phyloP scores from a whole-genome alignment of 805 yeast species.

The Metschnikowia sp. region DNA sequence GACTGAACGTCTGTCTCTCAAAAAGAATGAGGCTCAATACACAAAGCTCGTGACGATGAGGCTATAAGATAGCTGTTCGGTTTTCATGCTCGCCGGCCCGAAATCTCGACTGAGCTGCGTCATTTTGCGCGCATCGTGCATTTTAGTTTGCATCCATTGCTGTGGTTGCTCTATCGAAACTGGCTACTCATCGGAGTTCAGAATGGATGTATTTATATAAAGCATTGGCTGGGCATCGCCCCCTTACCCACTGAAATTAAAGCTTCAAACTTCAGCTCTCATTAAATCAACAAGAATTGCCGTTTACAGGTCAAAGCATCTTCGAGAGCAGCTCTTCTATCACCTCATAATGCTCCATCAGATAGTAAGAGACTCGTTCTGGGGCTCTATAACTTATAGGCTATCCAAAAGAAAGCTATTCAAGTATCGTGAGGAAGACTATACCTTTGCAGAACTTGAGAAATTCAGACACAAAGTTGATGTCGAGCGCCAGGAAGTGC shows the following conservation, averaged over 20 bases:
- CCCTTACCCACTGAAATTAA: not conserved
- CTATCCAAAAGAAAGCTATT: conserved; percentile 23
- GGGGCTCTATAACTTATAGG: conserved; percentile 25
- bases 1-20: no score
- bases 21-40: no score
- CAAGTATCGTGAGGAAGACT: conserved; percentile 26
- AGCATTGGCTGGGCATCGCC: no score
- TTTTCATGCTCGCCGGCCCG: no score
- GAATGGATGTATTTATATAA: not conserved
- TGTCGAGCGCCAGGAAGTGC: conserved; percentile 10
- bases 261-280: not conserved
- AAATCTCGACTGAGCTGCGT: not conserved
- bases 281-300: no score
- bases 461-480: conserved; percentile 16
- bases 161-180: not conserved
- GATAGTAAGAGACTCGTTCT: conserved; percentile 32
- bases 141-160: conserved; percentile 5
- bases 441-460: conserved; percentile 29
- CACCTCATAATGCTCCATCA: conserved; percentile 5
- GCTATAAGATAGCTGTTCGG: no score
- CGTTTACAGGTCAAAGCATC: not conserved
- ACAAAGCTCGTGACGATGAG: no score
- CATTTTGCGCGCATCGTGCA: not conserved
- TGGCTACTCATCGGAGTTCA: not conserved
- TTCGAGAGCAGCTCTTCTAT: not conserved